Evolutionary conservation across 108 stramenopile genomes (phyloP).

Genomic region (Discostella stelligeroides): DNA sequence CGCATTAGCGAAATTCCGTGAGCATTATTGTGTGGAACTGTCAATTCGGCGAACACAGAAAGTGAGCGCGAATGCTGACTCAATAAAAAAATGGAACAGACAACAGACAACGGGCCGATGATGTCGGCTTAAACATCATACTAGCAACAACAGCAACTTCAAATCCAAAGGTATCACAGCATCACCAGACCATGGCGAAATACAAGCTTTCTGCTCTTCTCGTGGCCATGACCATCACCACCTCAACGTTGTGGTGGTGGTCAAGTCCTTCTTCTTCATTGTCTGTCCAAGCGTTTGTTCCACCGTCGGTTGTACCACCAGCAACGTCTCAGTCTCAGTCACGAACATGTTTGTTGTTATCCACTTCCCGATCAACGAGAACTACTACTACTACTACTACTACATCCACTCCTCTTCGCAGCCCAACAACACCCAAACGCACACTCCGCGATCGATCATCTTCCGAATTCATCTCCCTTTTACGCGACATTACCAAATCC

Average conservation of each 20-base stretch:
- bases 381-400: conserved; percentile 16
- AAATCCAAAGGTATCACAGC: too few species aligned
- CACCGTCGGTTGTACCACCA: background rate
- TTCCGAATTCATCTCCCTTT: conserved; percentile 64
- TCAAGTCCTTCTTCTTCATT: background rate
- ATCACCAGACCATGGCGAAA: conserved; percentile 23
- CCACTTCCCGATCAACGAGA: background rate
- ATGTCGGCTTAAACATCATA: too few species aligned
- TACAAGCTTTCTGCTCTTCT: conserved; percentile 18
- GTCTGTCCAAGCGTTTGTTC: background rate
- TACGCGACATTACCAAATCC: conserved; percentile 75
- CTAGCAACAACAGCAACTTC: too few species aligned
- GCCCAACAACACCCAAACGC: conserved; percentile 48
- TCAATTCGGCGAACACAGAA: too few species aligned
- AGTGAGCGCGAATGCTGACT: too few species aligned
- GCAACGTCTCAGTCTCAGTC: too few species aligned
- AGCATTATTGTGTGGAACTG: too few species aligned
- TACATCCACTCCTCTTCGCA: too few species aligned
- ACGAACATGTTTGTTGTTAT: too few species aligned
- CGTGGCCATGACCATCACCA: conserved; percentile 1
- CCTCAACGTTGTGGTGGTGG: conserved; percentile 4
- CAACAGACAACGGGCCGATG: too few species aligned
- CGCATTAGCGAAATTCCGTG: too few species aligned
- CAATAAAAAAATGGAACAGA: too few species aligned
- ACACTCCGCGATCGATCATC: conserved; percentile 72